Evolutionary conservation across 225 moss, liverwort and hornwort species (phyloP).

Genomic region (Polytrichum formosum): DNA sequence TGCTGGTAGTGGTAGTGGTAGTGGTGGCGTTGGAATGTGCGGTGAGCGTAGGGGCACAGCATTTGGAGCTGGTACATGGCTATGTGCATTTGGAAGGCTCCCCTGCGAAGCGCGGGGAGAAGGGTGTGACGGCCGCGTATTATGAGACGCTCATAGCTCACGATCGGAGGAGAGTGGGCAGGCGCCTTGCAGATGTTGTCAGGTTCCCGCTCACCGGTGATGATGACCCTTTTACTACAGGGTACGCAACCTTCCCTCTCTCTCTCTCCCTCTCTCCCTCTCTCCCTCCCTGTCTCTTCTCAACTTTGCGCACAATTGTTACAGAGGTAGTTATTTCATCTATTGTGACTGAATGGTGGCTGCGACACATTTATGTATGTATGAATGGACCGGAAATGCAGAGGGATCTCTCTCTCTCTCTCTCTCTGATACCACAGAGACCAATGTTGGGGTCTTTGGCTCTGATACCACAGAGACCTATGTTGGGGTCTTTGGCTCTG

Average conservation of each 20-base stretch:
- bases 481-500: too few relatives aligned
- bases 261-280: neutral
- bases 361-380: too few relatives aligned
- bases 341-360: too few relatives aligned
- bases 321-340: too few relatives aligned
- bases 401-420: too few relatives aligned
- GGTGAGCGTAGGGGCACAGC: constrained; percentile 19
- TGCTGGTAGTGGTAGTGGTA: constrained; percentile 2
- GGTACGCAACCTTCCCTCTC: constrained; percentile 18
- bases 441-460: too few relatives aligned
- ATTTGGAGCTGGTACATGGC: constrained; percentile 34
- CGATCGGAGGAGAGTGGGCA: constrained; percentile 52
- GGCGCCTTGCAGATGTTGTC: constrained; percentile 44
- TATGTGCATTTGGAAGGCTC: constrained; percentile 39
- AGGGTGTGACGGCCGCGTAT: constrained; percentile 47
- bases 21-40: constrained; percentile 7
- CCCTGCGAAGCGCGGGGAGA: constrained; percentile 14
- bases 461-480: too few relatives aligned
- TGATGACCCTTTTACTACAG: constrained; percentile 50
- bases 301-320: too few relatives aligned
- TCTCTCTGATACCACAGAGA: too few relatives aligned
- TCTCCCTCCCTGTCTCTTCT: too few relatives aligned
- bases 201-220: constrained; percentile 72
- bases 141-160: constrained; percentile 44
- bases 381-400: too few relatives aligned